These are phyloP conservation scores for Leucocoprinus sp. DNA, from an alignment of 768 basidiomycete genomes.

Conservation along the genomic window DNA sequence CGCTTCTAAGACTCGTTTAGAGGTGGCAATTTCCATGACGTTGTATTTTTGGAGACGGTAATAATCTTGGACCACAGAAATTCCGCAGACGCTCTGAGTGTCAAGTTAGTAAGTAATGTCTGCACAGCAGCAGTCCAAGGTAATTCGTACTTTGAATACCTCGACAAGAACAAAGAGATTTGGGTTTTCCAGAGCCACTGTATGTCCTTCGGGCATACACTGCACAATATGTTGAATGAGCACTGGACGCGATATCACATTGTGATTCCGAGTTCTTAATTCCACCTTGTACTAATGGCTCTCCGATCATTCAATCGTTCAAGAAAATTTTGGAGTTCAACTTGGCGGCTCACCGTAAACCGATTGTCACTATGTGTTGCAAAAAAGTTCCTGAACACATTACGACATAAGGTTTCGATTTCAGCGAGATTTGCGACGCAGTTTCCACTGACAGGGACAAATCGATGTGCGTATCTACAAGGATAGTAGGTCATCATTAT, in stretches of 20 bases:
- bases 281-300: conserved; percentile 71
- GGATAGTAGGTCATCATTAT: neutral
- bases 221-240: conserved; percentile 64
- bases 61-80: conserved; percentile 68
- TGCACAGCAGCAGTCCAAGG: neutral
- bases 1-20: conserved; percentile 22
- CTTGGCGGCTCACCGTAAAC: conserved; percentile 44
- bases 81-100: conserved; percentile 61
- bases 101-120: neutral
- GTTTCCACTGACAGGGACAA: conserved; percentile 61
- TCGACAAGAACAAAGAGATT: conserved; percentile 73
- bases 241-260: conserved; percentile 47
- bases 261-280: conserved; percentile 67
- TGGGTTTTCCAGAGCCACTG: conserved; percentile 60
- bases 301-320: neutral
- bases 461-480: conserved; percentile 56
- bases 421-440: conserved; percentile 65
- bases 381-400: conserved; percentile 46
- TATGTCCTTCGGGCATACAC: conserved; percentile 61
- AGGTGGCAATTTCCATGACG: conserved; percentile 61
- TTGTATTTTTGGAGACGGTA: conserved; percentile 72
- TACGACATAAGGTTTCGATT: conserved; percentile 53
- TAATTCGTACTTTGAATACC: conserved; percentile 60
- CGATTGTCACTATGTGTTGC: conserved; percentile 32
- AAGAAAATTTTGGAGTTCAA: too few species aligned